These are phyloP conservation scores for Trametes cingulata DNA, from an alignment of 768 basidiomycete genomes.

Conservation along the genomic window DNA sequence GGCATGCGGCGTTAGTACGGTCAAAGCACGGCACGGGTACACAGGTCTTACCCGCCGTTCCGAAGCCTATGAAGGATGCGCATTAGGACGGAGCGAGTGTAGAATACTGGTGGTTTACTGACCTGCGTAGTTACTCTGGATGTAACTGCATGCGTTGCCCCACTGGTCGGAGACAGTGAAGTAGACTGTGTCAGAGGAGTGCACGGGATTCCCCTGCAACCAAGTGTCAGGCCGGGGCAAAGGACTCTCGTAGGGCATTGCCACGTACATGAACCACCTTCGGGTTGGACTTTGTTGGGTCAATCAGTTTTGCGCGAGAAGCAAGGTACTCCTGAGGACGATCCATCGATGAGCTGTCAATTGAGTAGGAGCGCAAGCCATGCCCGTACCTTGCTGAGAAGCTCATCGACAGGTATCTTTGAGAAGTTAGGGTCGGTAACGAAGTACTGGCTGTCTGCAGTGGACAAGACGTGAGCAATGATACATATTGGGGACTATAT, in stretches of 20 bases:
- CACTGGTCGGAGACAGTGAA: conserved; percentile 86
- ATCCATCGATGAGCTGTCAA: background rate
- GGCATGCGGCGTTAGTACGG: background rate
- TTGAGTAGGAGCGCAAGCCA: background rate
- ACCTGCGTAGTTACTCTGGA: conserved; percentile 89
- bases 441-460: conserved; percentile 80
- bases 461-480: background rate
- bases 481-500: background rate
- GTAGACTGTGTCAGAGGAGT: conserved; percentile 93
- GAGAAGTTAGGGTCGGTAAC: conserved; percentile 87
- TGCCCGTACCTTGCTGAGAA: conserved; percentile 73
- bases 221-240: background rate
- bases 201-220: conserved; percentile 73
- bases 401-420: conserved; percentile 75
- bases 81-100: background rate
- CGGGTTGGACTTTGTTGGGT: conserved; percentile 64
- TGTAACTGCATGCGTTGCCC: conserved; percentile 89
- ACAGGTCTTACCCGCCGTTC: conserved; percentile 66
- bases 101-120: conserved; percentile 20
- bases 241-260: background rate
- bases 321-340: conserved; percentile 73
- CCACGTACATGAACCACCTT: conserved; percentile 62
- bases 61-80: conserved; percentile 60
- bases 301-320: conserved; percentile 76
- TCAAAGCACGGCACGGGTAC: background rate